These are phyloP conservation scores for Microdochium nivale DNA, from an alignment of 2,329 filamentous ascomycete species.

Conservation along the genomic window DNA sequence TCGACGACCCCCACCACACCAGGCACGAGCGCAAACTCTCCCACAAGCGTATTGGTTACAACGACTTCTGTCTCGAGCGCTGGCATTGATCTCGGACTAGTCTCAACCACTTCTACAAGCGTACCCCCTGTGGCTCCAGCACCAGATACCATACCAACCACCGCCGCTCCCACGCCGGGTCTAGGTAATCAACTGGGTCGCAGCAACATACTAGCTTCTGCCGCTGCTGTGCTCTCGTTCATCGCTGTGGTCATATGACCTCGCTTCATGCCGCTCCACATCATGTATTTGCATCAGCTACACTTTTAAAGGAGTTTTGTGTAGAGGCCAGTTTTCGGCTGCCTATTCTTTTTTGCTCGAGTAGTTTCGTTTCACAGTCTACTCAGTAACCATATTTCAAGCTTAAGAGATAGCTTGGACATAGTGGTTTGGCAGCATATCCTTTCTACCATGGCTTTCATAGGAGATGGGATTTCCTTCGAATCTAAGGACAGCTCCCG, in stretches of 20 bases:
- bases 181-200: not conserved
- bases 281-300: not conserved
- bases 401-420: not conserved
- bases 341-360: not conserved
- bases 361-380: not conserved
- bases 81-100: slow-evolving; percentile 3
- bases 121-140: not conserved
- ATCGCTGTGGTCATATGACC: not conserved
- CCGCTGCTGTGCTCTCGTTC: not conserved
- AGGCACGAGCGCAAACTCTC: slow-evolving; percentile 1
- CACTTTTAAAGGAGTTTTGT: not conserved
- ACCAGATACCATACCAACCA: not conserved
- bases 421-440: not conserved
- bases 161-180: not conserved
- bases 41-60: slow-evolving; percentile 3
- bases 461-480: not conserved
- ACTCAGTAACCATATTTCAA: not conserved
- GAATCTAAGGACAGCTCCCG: not conserved
- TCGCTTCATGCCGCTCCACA: not conserved
- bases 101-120: too few species aligned
- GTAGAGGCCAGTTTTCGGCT: not conserved
- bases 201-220: not conserved
- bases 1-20: not conserved
- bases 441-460: not conserved
- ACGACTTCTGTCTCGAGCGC: slow-evolving; percentile 6